Evolutionary conservation across 192 early-diverging fungal genomes (phyloP).

Genomic region (Coemansia guatemalensis): DNA sequence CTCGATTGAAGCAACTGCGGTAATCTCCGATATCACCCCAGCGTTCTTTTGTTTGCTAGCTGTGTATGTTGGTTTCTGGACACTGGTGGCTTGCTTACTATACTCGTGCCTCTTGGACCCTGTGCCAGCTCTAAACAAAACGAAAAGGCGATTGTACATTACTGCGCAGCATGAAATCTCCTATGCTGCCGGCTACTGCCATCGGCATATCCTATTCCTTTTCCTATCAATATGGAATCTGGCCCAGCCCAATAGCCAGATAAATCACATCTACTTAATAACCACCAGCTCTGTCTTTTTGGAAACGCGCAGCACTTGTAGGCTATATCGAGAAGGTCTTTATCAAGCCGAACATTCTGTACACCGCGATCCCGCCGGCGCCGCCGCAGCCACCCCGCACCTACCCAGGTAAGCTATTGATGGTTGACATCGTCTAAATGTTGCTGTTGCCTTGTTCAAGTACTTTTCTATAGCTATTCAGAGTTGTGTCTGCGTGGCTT

Average conservation of each 20-base stretch:
- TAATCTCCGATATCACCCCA: not conserved
- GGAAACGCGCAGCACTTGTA: constrained; percentile 7
- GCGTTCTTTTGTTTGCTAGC: constrained; percentile 5
- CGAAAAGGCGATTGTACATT: not conserved
- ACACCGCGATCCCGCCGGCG: constrained; percentile 15
- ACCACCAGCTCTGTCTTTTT: not conserved
- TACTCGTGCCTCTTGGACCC: not conserved
- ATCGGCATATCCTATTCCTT: not conserved
- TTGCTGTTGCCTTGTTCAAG: not conserved
- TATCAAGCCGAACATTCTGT: constrained; percentile 35
- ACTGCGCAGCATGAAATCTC: not conserved
- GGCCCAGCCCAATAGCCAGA: not conserved
- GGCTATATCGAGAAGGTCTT: constrained; percentile 40
- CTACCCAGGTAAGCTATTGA: constrained; percentile 30
- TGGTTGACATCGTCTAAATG: not conserved
- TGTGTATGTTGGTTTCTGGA: not conserved
- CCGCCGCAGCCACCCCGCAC: not conserved
- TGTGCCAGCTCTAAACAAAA: not conserved
- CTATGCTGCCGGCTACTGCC: not conserved
- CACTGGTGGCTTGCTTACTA: not conserved
- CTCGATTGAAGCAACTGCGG: not conserved
- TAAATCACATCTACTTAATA: not conserved
- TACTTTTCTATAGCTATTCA: not conserved
- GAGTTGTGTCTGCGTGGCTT: not conserved
- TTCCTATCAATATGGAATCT: not conserved